Percentiles rank a stretch among this genome's conserved stretches.
phyloP scores from a whole-genome alignment of 2,329 filamentous ascomycete genomes.

The Pseudocercospora fuligena region DNA sequence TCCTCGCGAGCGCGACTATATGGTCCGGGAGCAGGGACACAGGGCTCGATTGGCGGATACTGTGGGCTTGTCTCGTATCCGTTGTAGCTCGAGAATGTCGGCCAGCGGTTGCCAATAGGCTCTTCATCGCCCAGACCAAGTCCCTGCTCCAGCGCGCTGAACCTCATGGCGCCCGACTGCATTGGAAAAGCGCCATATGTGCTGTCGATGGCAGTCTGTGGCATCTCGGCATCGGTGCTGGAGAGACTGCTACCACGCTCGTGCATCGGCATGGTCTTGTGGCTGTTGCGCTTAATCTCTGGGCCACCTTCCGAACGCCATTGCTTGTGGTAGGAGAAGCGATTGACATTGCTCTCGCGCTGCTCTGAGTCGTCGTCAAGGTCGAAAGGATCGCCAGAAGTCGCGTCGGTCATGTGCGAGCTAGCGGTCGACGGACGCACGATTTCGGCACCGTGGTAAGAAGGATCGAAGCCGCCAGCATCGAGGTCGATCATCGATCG shows the following conservation, averaged over 20 bases:
- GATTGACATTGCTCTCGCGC: constrained; percentile 37
- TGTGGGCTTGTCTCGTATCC: constrained; percentile 24
- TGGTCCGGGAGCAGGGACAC: constrained; percentile 21
- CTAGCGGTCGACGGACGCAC: constrained; percentile 49
- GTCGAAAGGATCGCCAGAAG: constrained; percentile 55
- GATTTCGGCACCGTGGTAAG: constrained; percentile 40
- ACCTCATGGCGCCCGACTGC: constrained; percentile 25
- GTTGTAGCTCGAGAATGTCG: constrained; percentile 27
- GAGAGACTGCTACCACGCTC: constrained; percentile 40
- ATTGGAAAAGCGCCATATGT: constrained; percentile 7
- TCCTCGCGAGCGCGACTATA: constrained; percentile 27
- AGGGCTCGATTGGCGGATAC: constrained; percentile 17
- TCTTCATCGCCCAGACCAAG: constrained; percentile 7
- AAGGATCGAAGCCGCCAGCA: constrained; percentile 42
- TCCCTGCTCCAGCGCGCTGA: constrained; percentile 19
- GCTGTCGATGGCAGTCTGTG: constrained; percentile 6
- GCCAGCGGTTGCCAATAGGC: constrained; percentile 23
- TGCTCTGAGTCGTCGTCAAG: constrained; percentile 49
- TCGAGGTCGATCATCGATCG: constrained; percentile 54
- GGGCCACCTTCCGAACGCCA: constrained; percentile 42
- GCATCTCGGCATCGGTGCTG: constrained; percentile 38
- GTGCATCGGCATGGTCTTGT: constrained; percentile 40
- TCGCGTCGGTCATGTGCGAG: constrained; percentile 47
- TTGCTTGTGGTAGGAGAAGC: constrained; percentile 44
- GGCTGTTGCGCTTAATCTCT: constrained; percentile 32